Base-by-base conservation (phyloP, 192 early-diverging fungal species). In the Neocallimastix lanati region DNA sequence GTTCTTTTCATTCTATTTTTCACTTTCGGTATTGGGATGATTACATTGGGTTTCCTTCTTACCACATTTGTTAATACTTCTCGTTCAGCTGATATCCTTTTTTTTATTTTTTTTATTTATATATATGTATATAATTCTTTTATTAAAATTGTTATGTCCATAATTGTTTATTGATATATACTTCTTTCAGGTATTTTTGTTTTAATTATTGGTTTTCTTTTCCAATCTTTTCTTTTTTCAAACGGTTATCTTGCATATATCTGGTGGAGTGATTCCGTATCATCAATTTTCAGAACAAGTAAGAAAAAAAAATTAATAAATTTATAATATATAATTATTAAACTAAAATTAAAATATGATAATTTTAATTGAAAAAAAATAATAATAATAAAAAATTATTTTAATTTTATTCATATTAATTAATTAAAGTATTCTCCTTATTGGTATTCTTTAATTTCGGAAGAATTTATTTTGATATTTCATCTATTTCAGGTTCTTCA, bases 131-230 rank as follows among this genome's bases (percentile, higher is more conserved):
- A 33, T 33, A 33, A 33, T 6, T 33, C 11, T 33, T 6, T 33
- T 33, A 33, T 33, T 33, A n/a, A n/a, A n/a, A n/a, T n/a, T n/a
- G n/a, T n/a, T n/a, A n/a, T n/a, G 3, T 50, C 16, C 16, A 21
- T 50, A 50, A 50, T 21, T 16, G 6, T 21, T 50, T 21, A 4
- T 16, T 16, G 13, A n/a, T 67, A 67, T 67, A 67, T 67, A 67
- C 50, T 94, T 33, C 81, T 94, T 79, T 84, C 91, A 77, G 92
- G 92, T 77, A 94, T 94, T 79, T 94, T 93, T 79, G 40, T 93
- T 36, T 94, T 94, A 80, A 90, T 94, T 33, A 91, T 93, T 82
- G 93, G 93, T 4, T 84, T 94, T 28, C 79, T 94, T 28, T 94
- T 94, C 82, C 87, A 92, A 81, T 83, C 81, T 14, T 87, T 87